A percentile compares a stretch with the other conserved stretches of the same genome.
phyloP scores from a whole-genome alignment of 2,329 filamentous ascomycete genomes.

The Ascochyta lentis region DNA sequence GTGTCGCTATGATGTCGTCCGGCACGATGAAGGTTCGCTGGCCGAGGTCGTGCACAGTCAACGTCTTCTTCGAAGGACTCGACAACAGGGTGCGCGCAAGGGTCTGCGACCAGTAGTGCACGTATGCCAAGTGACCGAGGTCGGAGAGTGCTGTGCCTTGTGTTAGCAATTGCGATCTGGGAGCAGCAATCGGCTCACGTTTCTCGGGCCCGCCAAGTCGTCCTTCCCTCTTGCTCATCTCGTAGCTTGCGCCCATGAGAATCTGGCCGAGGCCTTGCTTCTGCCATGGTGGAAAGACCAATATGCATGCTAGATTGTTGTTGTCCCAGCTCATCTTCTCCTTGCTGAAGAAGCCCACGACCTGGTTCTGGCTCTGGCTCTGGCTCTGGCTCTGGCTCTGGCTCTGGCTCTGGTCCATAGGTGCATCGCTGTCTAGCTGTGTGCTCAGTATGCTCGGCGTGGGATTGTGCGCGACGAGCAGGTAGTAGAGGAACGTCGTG shows the following conservation, averaged over 20 bases:
- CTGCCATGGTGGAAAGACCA: slow-evolving; percentile 96
- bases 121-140: slow-evolving; percentile 81
- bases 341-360: slow-evolving; percentile 98
- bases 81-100: slow-evolving; percentile 71
- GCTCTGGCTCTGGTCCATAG: slow-evolving; percentile 46
- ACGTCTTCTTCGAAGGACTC: slow-evolving; percentile 54
- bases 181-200: slow-evolving; percentile 51
- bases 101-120: slow-evolving; percentile 84
- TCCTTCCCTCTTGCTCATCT: slow-evolving; percentile 82
- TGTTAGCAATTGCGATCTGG: slow-evolving; percentile 9
- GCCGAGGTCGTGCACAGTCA: slow-evolving; percentile 76
- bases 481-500: slow-evolving; percentile 90
- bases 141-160: slow-evolving; percentile 71
- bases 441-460: slow-evolving; percentile 40
- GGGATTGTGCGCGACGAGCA: slow-evolving; percentile 76
- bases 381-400: slow-evolving; percentile 46
- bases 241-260: slow-evolving; percentile 92
- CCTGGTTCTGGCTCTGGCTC: slow-evolving; percentile 52
- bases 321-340: slow-evolving; percentile 99
- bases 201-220: slow-evolving; percentile 92
- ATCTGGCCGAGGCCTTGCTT: slow-evolving; percentile 85
- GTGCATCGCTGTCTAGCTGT: slow-evolving; percentile 30
- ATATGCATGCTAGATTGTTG: slow-evolving; percentile 95
- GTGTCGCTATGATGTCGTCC: slow-evolving; percentile 80
- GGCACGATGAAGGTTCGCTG: slow-evolving; percentile 80